Percentiles rank a stretch among this genome's conserved stretches.
phyloP scores from a whole-genome alignment of 2,329 filamentous ascomycete genomes.

The Penicillium concentricum region DNA sequence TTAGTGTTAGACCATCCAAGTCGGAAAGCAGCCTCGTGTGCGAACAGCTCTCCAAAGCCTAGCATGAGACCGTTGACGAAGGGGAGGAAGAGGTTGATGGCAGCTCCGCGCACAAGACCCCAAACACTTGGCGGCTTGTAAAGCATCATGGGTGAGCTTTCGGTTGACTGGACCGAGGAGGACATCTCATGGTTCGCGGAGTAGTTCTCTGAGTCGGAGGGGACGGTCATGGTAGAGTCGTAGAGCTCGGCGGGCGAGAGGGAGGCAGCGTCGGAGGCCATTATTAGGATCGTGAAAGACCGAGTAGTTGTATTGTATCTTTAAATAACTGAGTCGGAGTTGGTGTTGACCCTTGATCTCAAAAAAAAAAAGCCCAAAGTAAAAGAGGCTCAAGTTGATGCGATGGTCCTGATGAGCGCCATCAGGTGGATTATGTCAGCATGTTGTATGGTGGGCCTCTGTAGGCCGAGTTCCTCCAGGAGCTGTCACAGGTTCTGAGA shows the following conservation, averaged over 20 bases:
- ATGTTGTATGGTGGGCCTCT: neutral
- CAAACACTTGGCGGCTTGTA: conserved; percentile 88
- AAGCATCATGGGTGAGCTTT: conserved; percentile 51
- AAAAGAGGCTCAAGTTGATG: neutral
- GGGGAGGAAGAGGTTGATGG: conserved; percentile 91
- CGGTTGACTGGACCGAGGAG: conserved; percentile 34
- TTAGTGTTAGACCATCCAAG: conserved; percentile 93
- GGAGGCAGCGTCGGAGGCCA: conserved; percentile 33
- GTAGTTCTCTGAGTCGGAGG: conserved; percentile 51
- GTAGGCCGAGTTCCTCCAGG: too few relatives aligned
- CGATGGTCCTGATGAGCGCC: neutral
- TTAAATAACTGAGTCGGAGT: neutral
- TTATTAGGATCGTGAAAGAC: conserved; percentile 8
- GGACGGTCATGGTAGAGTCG: conserved; percentile 46
- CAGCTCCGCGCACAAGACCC: conserved; percentile 80
- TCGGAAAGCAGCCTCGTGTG: conserved; percentile 90
- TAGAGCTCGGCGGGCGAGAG: conserved; percentile 40
- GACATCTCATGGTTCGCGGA: conserved; percentile 42
- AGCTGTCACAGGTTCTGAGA: too few relatives aligned
- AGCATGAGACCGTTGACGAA: conserved; percentile 99
- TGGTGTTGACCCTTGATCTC: neutral
- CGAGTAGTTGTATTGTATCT: neutral
- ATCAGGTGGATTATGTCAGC: conserved; percentile 7
- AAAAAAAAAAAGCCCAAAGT: neutral
- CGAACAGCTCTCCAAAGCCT: conserved; percentile 94